Evolutionary conservation across 306 rosid genomes (phyloP).

Genomic region (Fagus crenata): DNA sequence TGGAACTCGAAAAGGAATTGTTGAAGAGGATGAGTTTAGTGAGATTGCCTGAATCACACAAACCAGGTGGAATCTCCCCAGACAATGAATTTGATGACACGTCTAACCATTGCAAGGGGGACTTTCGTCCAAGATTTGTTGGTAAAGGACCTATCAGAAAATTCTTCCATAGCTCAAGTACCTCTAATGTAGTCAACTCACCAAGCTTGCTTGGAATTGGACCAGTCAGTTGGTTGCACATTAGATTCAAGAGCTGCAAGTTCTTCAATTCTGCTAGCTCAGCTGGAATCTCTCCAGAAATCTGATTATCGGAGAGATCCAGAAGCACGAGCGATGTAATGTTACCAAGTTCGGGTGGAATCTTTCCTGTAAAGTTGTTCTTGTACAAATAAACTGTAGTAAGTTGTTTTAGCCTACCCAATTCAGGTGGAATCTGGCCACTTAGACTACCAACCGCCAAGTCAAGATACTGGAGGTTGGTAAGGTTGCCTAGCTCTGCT

Average conservation of each 20-base stretch:
- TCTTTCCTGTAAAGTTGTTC: conserved; percentile 68
- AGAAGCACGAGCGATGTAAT: conserved; percentile 59
- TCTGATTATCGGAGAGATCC: conserved; percentile 83
- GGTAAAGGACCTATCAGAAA: conserved; percentile 75
- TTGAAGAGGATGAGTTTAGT: conserved; percentile 86
- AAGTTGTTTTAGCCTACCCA: conserved; percentile 65
- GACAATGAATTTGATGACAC: conserved; percentile 78
- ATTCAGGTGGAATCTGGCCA: conserved; percentile 75
- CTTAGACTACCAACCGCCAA: conserved; percentile 72
- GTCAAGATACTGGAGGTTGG: conserved; percentile 79
- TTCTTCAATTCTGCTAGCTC: conserved; percentile 59
- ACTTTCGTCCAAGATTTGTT: conserved; percentile 59
- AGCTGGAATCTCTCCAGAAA: conserved; percentile 79
- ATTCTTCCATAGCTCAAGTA: conserved; percentile 76
- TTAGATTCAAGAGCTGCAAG: conserved; percentile 74
- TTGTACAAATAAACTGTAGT: conserved; percentile 66
- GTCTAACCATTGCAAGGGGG: conserved; percentile 83
- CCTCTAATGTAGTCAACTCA: conserved; percentile 58
- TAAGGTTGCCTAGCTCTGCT: conserved; percentile 69
- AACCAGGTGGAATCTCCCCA: conserved; percentile 72
- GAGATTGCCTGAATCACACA: conserved; percentile 71
- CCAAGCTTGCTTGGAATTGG: conserved; percentile 63
- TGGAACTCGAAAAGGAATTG: conserved; percentile 71
- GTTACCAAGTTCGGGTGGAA: conserved; percentile 69
- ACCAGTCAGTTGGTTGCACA: conserved; percentile 76